Base-by-base conservation (phyloP, 2,329 filamentous ascomycete genomes). In the Cryphonectria parasitica region DNA sequence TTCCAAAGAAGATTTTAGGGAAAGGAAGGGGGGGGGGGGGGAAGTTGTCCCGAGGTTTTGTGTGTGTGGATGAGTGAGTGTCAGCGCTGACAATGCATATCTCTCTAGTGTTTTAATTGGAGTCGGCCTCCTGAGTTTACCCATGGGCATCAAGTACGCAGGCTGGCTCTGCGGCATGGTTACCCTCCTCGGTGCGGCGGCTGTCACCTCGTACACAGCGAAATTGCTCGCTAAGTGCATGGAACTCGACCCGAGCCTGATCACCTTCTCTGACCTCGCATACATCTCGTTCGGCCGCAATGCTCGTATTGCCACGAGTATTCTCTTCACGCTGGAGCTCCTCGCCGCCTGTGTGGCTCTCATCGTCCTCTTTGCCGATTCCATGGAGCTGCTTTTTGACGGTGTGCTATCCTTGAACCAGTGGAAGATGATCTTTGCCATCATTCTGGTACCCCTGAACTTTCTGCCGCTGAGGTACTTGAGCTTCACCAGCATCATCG, bases 261-360 rank as follows among this genome's bases (percentile, higher is more conserved):
- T 98, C 76, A 98, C 95, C 2, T 98, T 98, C 80, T 96, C 95
- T 45, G 95, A 98, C 78, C 84, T 98, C 64, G 96, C 95, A 1
- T 98, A 92, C 77, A 91, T 97, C 75, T 95, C 94, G 28, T 98
- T 97, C 79, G 95, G 95, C 11, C 88, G 90, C 22, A 90, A 88
- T 70, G 95, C 94, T 49, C 91, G 95, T 49, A 84, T 97, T 45
- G 87, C 92, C 41, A 95, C 93, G 10, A 97, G 94, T 73, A 84
- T 97, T 0, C 85, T 98, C 22, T 98, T 98, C 82, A 94, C 91
- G 15, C 79, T 98, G 60, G 95, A 98, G 80, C 86, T 98, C 36
- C 81, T 97, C 43, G 95, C 92, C 10, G 93, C 94, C 31, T 97
- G 93, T 77, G 95, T 98, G 41, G 95, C 95, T 3, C 86, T 97